Percentiles rank a stretch among this genome's conserved stretches.
phyloP scores from a whole-genome alignment of 495 filamentous ascomycete genomes.

The Podospora appendiculata region DNA sequence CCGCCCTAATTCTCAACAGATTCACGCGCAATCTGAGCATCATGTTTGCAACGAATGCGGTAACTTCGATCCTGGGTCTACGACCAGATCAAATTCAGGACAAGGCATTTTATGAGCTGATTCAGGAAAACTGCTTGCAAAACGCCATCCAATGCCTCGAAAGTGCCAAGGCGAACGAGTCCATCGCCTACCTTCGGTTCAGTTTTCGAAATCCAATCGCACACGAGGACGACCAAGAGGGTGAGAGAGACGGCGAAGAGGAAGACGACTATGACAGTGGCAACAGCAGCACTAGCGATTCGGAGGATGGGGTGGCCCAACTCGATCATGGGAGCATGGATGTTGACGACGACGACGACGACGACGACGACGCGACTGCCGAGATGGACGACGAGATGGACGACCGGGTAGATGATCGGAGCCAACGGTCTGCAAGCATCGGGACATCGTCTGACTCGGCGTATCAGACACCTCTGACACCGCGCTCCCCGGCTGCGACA shows the following conservation, averaged over 20 bases:
- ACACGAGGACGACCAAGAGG: constrained; percentile 19
- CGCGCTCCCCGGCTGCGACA: constrained; percentile 1
- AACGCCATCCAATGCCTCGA: constrained; percentile 74
- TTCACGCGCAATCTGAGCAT: constrained; percentile 77
- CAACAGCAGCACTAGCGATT: constrained; percentile 7
- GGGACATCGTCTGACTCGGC: background rate
- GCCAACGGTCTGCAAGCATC: too few relatives aligned
- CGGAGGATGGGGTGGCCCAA: constrained; percentile 13
- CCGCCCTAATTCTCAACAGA: constrained; percentile 78
- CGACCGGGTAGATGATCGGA: background rate
- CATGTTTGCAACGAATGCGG: constrained; percentile 77
- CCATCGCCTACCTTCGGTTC: constrained; percentile 89
- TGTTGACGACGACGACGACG: constrained; percentile 22
- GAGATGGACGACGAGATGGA: too few relatives aligned
- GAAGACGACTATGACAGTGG: background rate
- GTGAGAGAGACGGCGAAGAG: constrained; percentile 10
- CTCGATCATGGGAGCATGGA: constrained; percentile 22
- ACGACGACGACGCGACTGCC: background rate
- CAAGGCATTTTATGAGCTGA: constrained; percentile 75
- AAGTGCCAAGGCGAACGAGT: constrained; percentile 85
- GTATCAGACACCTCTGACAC: constrained; percentile 1
- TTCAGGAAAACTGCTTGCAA: constrained; percentile 63
- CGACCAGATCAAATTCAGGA: constrained; percentile 55
- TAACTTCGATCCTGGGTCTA: constrained; percentile 65
- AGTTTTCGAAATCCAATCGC: constrained; percentile 68